Percentiles rank a stretch among this genome's conserved stretches.
These are phyloP conservation scores for Histomonas meleagridis DNA, from an alignment of 208 protist genomes.

Conservation along the genomic window DNA sequence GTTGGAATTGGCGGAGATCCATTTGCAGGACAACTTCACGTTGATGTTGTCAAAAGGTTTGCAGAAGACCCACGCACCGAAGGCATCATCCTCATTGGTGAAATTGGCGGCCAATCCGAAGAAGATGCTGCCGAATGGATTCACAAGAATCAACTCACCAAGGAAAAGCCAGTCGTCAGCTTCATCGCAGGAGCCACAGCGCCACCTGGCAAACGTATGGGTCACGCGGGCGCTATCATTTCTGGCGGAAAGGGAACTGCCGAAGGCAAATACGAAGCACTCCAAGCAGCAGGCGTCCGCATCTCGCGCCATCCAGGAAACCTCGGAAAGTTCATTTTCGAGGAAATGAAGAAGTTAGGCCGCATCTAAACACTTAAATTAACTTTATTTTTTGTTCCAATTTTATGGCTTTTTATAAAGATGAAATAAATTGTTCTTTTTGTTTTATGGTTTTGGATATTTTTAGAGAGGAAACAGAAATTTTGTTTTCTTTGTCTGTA, in stretches of 20 bases:
- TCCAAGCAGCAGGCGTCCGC: conserved; percentile 19
- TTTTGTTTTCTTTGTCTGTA: no score
- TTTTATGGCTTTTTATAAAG: no score
- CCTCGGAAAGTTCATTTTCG: conserved; percentile 33
- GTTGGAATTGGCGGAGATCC: conserved; percentile 69
- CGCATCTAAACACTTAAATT: no score
- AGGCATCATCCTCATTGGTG: conserved; percentile 69
- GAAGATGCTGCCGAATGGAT: conserved; percentile 90
- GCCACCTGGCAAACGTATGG: conserved; percentile 77
- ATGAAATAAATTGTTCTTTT: no score
- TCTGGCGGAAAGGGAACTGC: conserved; percentile 79
- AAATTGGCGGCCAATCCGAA: conserved; percentile 92
- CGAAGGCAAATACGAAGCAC: conserved; percentile 70
- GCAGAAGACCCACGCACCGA: conserved; percentile 86
- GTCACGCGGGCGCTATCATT: conserved; percentile 92
- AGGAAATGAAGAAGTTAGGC: conserved; percentile 32
- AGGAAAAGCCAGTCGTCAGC: conserved; percentile 62
- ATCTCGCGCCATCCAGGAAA: conserved; percentile 10
- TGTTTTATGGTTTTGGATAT: no score
- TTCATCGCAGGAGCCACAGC: conserved; percentile 94
- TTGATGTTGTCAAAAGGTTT: conserved; percentile 87
- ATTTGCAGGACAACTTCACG: conserved; percentile 98
- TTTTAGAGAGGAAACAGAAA: no score
- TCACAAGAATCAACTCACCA: conserved; percentile 60
- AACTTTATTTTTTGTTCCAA: no score